phyloP scores from a whole-genome alignment of 1,284 basidiomycete species.

The Moesziomyces antarcticus region DNA sequence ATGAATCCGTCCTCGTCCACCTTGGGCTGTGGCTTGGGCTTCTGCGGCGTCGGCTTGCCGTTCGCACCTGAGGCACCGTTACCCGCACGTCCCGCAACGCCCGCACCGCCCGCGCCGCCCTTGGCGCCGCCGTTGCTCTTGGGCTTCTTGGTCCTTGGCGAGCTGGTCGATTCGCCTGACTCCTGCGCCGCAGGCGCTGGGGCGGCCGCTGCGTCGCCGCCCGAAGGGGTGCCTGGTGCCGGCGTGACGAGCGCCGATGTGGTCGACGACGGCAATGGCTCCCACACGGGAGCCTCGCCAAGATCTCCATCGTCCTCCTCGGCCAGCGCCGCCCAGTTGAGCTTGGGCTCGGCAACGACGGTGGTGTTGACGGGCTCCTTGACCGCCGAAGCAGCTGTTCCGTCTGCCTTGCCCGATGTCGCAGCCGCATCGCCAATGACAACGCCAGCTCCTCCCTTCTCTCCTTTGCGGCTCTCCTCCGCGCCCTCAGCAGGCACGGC shows the following conservation, averaged over 20 bases:
- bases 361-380: constrained; percentile 33
- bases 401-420: constrained; percentile 21
- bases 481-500: constrained; percentile 14
- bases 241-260: constrained; percentile 35
- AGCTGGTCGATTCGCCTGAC: constrained; percentile 6
- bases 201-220: constrained; percentile 4
- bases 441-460: constrained; percentile 23
- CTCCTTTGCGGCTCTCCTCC: constrained; percentile 16
- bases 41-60: constrained; percentile 3
- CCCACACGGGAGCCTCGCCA: constrained; percentile 42
- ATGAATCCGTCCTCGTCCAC: constrained; percentile 55
- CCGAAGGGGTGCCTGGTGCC: constrained; percentile 20
- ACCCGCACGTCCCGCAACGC: constrained; percentile 4
- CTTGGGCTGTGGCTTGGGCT: constrained; percentile 18
- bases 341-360: constrained; percentile 23
- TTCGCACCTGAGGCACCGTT: constrained; percentile 5
- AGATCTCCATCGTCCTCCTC: constrained; percentile 50
- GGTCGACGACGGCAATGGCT: constrained; percentile 28
- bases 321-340: constrained; percentile 48
- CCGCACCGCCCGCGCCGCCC: neutral
- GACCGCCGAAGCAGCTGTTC: constrained; percentile 21
- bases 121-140: constrained; percentile 18
- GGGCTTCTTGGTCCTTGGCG: constrained; percentile 28
- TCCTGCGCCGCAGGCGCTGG: neutral
- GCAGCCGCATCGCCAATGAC: constrained; percentile 14